Percentiles rank a stretch among this genome's conserved stretches.
Conservation (phyloP, 345 rosid genomes). For the Camelina laxa region DNA sequence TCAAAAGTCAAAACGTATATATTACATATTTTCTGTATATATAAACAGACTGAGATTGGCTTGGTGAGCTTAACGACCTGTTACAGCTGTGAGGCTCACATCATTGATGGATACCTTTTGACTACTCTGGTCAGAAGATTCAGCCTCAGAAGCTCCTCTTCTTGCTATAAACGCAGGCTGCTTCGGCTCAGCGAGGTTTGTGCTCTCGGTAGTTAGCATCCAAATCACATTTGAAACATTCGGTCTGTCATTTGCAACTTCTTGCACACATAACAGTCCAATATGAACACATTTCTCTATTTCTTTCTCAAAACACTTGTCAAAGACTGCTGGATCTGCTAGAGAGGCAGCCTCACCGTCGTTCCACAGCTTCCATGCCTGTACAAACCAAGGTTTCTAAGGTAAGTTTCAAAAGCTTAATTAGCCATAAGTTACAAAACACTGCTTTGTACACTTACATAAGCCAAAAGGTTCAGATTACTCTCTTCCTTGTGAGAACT, state of each 20-base stretch:
- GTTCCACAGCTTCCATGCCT: slow-evolving; percentile 54
- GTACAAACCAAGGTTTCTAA: background rate
- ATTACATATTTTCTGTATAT: background rate
- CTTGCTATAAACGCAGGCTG: slow-evolving; percentile 43
- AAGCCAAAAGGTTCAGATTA: slow-evolving; percentile 38
- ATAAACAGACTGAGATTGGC: slow-evolving; percentile 9
- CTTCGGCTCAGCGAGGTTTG: slow-evolving; percentile 24
- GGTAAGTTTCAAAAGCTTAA: slow-evolving; percentile 17
- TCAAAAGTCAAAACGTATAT: background rate
- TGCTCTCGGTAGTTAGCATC: slow-evolving; percentile 40
- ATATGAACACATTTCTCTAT: slow-evolving; percentile 47
- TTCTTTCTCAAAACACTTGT: slow-evolving; percentile 35
- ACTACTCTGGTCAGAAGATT: slow-evolving; percentile 40
- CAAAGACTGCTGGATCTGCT: slow-evolving; percentile 38
- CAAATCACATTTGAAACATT: slow-evolving; percentile 45
- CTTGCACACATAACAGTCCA: slow-evolving; percentile 54
- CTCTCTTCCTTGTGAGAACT: slow-evolving; percentile 35
- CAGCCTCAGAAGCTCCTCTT: slow-evolving; percentile 30
- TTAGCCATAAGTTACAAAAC: slow-evolving; percentile 19
- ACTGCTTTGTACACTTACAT: slow-evolving; percentile 41
- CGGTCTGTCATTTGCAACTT: slow-evolving; percentile 47
- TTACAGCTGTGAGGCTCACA: slow-evolving; percentile 41
- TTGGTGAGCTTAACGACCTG: slow-evolving; percentile 37
- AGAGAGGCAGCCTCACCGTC: slow-evolving; percentile 37
- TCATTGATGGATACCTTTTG: slow-evolving; percentile 42